phyloP scores from a whole-genome alignment of 208 protist genomes.

The Naegleria fowleri region DNA sequence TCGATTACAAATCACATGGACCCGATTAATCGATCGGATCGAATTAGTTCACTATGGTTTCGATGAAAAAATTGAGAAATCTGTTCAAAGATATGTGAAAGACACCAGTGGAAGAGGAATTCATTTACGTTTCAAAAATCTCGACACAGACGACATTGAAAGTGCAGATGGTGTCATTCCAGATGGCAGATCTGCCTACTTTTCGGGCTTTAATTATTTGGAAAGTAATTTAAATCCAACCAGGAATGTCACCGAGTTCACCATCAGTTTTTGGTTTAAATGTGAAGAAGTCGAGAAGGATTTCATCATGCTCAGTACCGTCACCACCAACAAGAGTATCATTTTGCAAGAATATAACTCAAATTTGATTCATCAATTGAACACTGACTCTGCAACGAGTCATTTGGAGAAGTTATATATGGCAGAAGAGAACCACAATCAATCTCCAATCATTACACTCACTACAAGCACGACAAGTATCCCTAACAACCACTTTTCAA shows the following conservation, averaged over 20 bases:
- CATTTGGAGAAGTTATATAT: not conserved
- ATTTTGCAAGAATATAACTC: not conserved
- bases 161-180: not conserved
- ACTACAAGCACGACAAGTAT: not conserved
- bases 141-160: not conserved
- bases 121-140: not conserved
- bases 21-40: not conserved
- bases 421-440: not conserved
- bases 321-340: not conserved
- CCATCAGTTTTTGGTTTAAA: not conserved
- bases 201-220: constrained; percentile 8
- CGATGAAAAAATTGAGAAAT: not conserved
- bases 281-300: not conserved
- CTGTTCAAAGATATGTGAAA: not conserved
- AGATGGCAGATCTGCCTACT: not conserved
- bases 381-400: not conserved
- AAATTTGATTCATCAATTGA: not conserved
- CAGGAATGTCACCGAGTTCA: not conserved
- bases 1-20: not conserved
- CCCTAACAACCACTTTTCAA: not conserved
- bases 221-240: not conserved
- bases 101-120: not conserved
- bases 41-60: not conserved
- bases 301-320: not conserved
- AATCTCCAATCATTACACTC: not conserved